Base-by-base conservation (phyloP, 208 protist species). In the Trypanosoma cruzi region DNA sequence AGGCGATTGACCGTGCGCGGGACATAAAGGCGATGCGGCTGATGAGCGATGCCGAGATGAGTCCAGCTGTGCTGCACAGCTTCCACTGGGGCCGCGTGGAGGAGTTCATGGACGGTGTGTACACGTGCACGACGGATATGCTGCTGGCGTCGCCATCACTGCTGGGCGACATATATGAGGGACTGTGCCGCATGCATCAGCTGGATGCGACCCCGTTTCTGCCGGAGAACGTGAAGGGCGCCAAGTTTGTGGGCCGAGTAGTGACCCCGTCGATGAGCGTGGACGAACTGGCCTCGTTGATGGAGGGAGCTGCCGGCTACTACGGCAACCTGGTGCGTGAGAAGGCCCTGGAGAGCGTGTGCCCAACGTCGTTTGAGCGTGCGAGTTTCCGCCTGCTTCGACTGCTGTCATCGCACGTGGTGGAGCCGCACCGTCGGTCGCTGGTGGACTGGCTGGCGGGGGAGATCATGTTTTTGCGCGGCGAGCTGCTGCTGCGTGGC, bases 31-130 rank as follows among this genome's bases (percentile, higher is more conserved):
- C 83, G 36, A 90, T 90, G 84, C 77, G 77, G 58, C 70, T 81
- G 63, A 94, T 94, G 89, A 92, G 86, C 55, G 70, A 78, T 22
- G 84, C 89, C 52, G 71, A 61, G 59, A 73, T 94, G 55, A 85
- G 85, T 53, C 89, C 89, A 11, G 79, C 79, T 7, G 71, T 94
- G 63, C 82, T 94, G 67, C 86, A 92, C 71, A 89, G 77, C 63
- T 94, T 92, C 50, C 75, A 79, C 59, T 94, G 89, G 86, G 89
- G 89, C 16, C 86, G 89, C 37, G 89, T 94, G 24, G 89, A 94
- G 81, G 84, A 94, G 75, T 94, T 88, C 68, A 90, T 94, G 81
- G 79, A 85, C 62, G 71, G 81, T 32, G 74, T 87, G 18, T 77
- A 78, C 42, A 94, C 86, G 18, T 85, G 84, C 72, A 88, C 86